These are phyloP conservation scores for Scedosporium dehoogii DNA, from an alignment of 2,329 filamentous ascomycete species.

Conservation along the genomic window DNA sequence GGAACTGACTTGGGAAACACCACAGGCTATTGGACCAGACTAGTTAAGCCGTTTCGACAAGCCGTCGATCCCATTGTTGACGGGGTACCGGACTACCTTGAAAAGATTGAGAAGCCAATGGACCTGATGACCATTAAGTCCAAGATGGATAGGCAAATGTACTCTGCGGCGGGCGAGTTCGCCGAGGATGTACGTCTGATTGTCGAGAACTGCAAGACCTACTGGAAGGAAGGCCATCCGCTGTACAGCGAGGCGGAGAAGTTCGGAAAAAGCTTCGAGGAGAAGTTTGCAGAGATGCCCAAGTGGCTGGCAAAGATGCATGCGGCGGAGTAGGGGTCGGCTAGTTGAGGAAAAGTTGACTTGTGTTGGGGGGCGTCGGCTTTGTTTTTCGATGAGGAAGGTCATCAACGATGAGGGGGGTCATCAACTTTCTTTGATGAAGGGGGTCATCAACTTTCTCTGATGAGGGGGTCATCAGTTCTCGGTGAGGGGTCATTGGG, in stretches of 20 bases:
- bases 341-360: not conserved
- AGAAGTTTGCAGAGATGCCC: slow-evolving; percentile 49
- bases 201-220: slow-evolving; percentile 54
- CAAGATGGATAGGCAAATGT: slow-evolving; percentile 47
- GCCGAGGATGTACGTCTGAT: slow-evolving; percentile 49
- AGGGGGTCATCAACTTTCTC: too few relatives aligned
- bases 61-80: slow-evolving; percentile 47
- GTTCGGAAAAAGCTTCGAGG: slow-evolving; percentile 47
- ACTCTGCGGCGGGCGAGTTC: slow-evolving; percentile 43
- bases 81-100: slow-evolving; percentile 50
- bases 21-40: slow-evolving; percentile 55
- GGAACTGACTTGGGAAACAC: slow-evolving; percentile 4
- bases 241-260: slow-evolving; percentile 47
- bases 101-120: slow-evolving; percentile 52
- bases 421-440: too few relatives aligned
- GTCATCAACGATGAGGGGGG: too few relatives aligned
- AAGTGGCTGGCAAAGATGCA: slow-evolving; percentile 49
- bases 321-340: not conserved
- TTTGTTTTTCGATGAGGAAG: not conserved
- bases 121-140: slow-evolving; percentile 49
- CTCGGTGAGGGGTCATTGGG: too few relatives aligned
- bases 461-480: too few relatives aligned
- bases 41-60: slow-evolving; percentile 52
- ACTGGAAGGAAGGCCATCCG: slow-evolving; percentile 45
- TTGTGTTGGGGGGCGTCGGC: not conserved